Evolutionary conservation across 345 rosid species (phyloP).

Genomic region (Angophora floribunda): DNA sequence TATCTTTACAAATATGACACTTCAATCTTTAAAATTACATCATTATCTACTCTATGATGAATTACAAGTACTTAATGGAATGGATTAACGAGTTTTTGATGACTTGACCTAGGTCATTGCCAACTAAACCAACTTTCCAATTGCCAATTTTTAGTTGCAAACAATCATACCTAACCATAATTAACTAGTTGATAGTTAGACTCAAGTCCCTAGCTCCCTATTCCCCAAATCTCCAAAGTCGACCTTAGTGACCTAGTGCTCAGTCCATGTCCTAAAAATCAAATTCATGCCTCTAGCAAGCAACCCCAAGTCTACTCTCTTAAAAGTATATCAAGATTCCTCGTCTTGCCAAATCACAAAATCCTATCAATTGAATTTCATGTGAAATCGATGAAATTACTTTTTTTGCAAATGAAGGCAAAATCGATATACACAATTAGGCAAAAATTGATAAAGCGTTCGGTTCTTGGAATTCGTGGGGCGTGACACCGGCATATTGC

Average conservation of each 20-base stretch:
- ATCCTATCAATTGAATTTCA: neutral
- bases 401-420: neutral
- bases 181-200: neutral
- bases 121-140: neutral
- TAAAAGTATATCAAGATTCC: neutral
- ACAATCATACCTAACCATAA: neutral
- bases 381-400: neutral
- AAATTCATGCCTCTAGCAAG: neutral
- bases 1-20: neutral
- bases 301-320: too few relatives aligned
- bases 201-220: rapidly evolving
- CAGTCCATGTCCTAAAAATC: rapidly evolving
- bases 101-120: neutral
- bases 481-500: neutral
- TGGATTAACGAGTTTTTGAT: neutral
- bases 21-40: too few relatives aligned
- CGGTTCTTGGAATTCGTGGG: neutral
- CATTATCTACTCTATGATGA: neutral
- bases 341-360: neutral
- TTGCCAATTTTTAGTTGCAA: neutral
- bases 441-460: neutral
- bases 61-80: neutral
- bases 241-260: neutral
- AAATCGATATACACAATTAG: neutral
- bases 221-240: neutral